A percentile compares a stretch with the other conserved stretches of the same genome.
These are phyloP conservation scores for Flaveria brownii DNA, from an alignment of 129 eudicot species.

Conservation along the genomic window DNA sequence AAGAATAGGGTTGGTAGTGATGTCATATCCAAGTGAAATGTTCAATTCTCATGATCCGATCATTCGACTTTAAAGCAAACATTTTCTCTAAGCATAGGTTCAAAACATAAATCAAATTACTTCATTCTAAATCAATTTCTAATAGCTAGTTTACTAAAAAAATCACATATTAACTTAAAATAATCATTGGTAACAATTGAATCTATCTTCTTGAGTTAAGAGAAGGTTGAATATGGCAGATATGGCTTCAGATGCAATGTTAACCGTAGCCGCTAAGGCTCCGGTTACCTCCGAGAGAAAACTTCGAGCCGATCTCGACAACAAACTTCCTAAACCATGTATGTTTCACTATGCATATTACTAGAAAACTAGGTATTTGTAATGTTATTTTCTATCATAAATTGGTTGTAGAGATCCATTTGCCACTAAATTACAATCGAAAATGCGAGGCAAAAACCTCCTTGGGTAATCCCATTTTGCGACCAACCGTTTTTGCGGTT, in stretches of 20 bases:
- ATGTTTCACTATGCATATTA: not conserved
- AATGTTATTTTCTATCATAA: too few relatives aligned
- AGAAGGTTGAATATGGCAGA: conserved; percentile 34
- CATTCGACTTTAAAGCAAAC: conserved; percentile 23
- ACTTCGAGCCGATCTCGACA: conserved; percentile 45
- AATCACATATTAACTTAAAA: not conserved
- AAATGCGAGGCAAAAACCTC: too few relatives aligned
- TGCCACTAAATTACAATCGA: too few relatives aligned
- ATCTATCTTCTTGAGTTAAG: not conserved
- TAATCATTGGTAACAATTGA: not conserved
- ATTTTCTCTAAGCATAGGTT: conserved; percentile 11
- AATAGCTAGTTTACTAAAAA: conserved; percentile 2
- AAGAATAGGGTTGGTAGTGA: conserved; percentile 30
- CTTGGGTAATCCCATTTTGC: too few relatives aligned
- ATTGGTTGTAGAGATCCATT: too few relatives aligned
- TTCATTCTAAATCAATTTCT: not conserved
- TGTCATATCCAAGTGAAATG: conserved; percentile 33
- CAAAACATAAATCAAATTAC: conserved; percentile 1
- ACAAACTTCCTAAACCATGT: conserved; percentile 57
- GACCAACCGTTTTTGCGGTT: too few relatives aligned
- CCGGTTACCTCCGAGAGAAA: conserved; percentile 47
- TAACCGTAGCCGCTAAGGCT: conserved; percentile 46
- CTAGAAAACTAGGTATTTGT: too few relatives aligned
- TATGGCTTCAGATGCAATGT: conserved; percentile 45
- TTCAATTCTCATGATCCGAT: conserved; percentile 35